Percentiles rank a stretch among this genome's conserved stretches.
phyloP scores from a whole-genome alignment of 2,329 filamentous ascomycete genomes.

The Teratosphaeria gauchensis region DNA sequence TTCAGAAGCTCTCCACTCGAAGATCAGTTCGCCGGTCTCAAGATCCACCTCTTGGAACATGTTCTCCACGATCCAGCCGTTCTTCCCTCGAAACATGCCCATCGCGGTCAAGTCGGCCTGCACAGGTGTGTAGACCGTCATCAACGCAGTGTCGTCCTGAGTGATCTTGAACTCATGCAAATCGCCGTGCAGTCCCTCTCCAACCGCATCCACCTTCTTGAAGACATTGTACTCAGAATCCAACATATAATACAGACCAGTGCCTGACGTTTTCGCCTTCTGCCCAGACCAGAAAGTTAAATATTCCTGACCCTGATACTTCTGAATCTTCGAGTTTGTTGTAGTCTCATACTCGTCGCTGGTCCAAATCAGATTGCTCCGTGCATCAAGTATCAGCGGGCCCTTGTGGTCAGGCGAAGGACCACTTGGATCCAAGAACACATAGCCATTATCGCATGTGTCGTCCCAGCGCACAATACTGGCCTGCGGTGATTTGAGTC shows the following conservation, averaged over 20 bases:
- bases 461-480: conserved; percentile 22
- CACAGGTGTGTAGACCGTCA: conserved; percentile 34
- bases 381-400: conserved; percentile 27
- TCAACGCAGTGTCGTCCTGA: conserved; percentile 30
- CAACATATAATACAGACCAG: conserved; percentile 28
- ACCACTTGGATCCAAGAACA: conserved; percentile 23
- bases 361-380: conserved; percentile 27
- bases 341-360: conserved; percentile 21
- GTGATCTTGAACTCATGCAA: conserved; percentile 39
- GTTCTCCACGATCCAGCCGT: conserved; percentile 36
- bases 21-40: conserved; percentile 29
- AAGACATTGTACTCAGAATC: conserved; percentile 18
- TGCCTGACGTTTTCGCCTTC: conserved; percentile 24
- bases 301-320: conserved; percentile 26
- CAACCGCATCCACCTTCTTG: conserved; percentile 20
- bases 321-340: conserved; percentile 26
- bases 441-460: conserved; percentile 19
- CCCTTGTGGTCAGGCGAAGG: conserved; percentile 20
- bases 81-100: conserved; percentile 13
- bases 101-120: conserved; percentile 19
- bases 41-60: conserved; percentile 36
- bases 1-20: conserved; percentile 31
- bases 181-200: conserved; percentile 25
- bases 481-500: conserved; percentile 16
- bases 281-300: conserved; percentile 33